Base-by-base conservation (phyloP, 1,284 basidiomycete species). In the Fistulina hepatica region DNA sequence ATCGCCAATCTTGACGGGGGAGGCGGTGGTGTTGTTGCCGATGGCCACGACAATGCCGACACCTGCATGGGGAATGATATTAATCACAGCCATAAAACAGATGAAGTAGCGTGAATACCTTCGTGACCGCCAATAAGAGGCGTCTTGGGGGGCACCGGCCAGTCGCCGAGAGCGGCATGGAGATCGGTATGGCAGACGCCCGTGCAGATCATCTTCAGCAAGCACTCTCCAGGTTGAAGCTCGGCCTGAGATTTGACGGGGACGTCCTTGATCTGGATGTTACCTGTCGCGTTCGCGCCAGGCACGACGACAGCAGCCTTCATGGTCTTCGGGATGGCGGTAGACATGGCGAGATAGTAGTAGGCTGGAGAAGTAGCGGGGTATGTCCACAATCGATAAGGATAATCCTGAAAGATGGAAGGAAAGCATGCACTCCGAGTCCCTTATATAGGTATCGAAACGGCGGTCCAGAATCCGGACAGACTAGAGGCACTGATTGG, bases 91-190 rank as follows among this genome's bases (percentile, higher is more conserved):
- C n/a, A n/a, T n/a, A n/a, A n/a, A n/a, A n/a, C n/a, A n/a, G n/a
- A n/a, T n/a, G n/a, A n/a, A n/a, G n/a, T n/a, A n/a, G n/a, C n/a
- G n/a, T n/a, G n/a, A n/a, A n/a, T n/a, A n/a, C n/a, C 85, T 60
- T 90, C 86, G 53, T 91, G 88, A 0, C 90, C 90, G 23, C 88
- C 90, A 43, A 92, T 73, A 39, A 90, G 72, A 2, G 86, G 86
- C 8, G 70, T 67, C 48, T 71, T 76, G 35, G 78, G 64, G 3
- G 62, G 59, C 24, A 84, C 44, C 3, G 83, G 82, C 83, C 83
- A 88, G 53, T 89, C 83, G 40, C 69, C 71, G 33, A 69, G 58
- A 34, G 70, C 67, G 21, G 80, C 79, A 52, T 89, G 84, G 9
- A 89, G 67, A 54, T 89, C 86, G 16, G 83, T 88, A 54, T 90